Evolutionary conservation across 1,284 basidiomycete genomes (phyloP).

Genomic region (Moesziomyces globuligerus): DNA sequence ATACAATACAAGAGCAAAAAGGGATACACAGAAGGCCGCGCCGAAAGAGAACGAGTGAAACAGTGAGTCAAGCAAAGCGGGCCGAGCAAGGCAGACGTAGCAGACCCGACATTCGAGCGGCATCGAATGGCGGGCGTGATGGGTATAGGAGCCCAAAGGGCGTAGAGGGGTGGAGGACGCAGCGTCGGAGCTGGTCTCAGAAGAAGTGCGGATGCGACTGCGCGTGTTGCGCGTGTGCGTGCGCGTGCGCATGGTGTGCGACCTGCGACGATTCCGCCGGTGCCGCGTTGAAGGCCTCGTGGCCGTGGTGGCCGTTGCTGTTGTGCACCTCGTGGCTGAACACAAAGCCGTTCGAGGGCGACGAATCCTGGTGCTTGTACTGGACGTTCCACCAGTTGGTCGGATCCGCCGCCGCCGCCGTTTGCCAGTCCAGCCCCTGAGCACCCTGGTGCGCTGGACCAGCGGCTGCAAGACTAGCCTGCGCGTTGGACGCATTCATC

Average conservation of each 20-base stretch:
- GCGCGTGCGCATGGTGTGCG: slow-evolving; percentile 11
- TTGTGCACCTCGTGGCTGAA: slow-evolving; percentile 19
- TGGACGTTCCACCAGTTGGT: slow-evolving; percentile 43
- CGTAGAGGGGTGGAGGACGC: slow-evolving; percentile 4
- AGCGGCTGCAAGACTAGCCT: not conserved
- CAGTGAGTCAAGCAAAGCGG: not conserved
- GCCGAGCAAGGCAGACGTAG: not conserved
- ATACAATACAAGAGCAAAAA: too few relatives aligned
- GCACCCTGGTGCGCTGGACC: slow-evolving; percentile 9
- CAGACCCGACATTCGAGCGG: not conserved
- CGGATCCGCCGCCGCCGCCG: slow-evolving; percentile 19
- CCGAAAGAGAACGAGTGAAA: not conserved
- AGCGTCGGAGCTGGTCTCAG: not conserved
- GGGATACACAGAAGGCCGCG: too few relatives aligned
- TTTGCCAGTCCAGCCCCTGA: slow-evolving; percentile 31
- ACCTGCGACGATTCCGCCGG: slow-evolving; percentile 1
- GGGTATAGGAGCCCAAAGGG: slow-evolving; percentile 6
- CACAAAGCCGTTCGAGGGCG: slow-evolving; percentile 26
- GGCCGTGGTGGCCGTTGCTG: slow-evolving; percentile 5
- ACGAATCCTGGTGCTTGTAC: slow-evolving; percentile 29
- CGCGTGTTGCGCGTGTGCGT: slow-evolving; percentile 12
- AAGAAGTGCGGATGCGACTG: slow-evolving; percentile 28
- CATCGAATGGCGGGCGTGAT: not conserved
- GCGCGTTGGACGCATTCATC: slow-evolving; percentile 1
- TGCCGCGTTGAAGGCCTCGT: not conserved